These are phyloP conservation scores for Sequoia sempervirens DNA, from an alignment of 75 land plant genomes.

Conservation along the genomic window DNA sequence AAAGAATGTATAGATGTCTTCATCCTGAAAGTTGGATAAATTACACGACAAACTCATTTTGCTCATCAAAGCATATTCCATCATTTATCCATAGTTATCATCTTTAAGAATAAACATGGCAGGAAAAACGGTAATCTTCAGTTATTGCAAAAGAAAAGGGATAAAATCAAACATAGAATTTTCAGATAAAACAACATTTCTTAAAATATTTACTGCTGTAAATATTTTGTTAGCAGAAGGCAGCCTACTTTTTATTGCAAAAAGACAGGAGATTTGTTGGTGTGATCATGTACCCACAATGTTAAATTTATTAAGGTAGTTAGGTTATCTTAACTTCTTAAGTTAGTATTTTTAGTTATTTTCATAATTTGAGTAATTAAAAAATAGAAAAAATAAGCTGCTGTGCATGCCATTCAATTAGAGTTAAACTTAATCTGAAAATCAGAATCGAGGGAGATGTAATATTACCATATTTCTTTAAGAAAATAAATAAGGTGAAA, in stretches of 20 bases:
- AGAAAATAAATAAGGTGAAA: too few species aligned
- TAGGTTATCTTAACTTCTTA: too few species aligned
- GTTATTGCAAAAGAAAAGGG: neutral
- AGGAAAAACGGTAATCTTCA: neutral
- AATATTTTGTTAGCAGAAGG: neutral
- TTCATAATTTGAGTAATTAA: too few species aligned
- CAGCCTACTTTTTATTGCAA: neutral
- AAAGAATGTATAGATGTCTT: conserved; percentile 96
- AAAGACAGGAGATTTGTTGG: neutral
- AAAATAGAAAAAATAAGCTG: too few species aligned
- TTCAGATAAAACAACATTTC: neutral
- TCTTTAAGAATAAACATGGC: neutral
- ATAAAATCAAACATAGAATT: neutral
- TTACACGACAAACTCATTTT: neutral
- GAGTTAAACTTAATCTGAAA: too few species aligned
- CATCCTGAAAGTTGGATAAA: conserved; percentile 58
- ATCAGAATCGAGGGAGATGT: too few species aligned
- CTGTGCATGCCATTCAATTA: too few species aligned
- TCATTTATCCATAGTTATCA: neutral
- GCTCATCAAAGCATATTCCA: neutral
- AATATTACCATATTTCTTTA: too few species aligned
- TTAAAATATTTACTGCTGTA: neutral
- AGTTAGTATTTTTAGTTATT: too few species aligned
- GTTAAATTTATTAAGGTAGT: too few species aligned
- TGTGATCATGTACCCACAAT: too few species aligned